Percentiles rank a stretch among this genome's conserved stretches.
phyloP scores from a whole-genome alignment of 345 rosid species.

The Adansonia digitata region DNA sequence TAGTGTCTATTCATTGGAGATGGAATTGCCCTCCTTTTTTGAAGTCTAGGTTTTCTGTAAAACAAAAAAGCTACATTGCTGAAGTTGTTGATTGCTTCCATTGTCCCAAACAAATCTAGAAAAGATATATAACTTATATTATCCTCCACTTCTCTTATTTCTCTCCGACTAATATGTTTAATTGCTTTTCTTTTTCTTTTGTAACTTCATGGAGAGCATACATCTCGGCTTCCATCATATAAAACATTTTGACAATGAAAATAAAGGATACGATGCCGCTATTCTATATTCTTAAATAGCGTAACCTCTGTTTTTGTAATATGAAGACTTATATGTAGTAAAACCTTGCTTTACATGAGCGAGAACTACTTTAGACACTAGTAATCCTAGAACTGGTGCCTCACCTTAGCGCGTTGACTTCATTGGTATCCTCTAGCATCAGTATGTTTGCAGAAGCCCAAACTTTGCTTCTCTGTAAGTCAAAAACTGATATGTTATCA shows the following conservation, averaged over 20 bases:
- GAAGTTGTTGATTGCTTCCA: neutral
- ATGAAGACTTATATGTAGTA: neutral
- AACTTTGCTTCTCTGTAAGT: neutral
- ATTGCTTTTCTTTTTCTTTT: neutral
- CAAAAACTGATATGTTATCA: neutral
- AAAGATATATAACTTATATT: neutral
- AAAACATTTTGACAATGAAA: neutral
- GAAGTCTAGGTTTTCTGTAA: neutral
- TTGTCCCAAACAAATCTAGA: neutral
- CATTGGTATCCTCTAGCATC: neutral
- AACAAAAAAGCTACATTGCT: neutral
- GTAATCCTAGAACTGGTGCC: too few relatives aligned
- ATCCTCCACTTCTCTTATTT: neutral
- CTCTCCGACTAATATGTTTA: neutral
- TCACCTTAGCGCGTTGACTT: neutral
- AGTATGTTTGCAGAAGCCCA: neutral
- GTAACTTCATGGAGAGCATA: neutral
- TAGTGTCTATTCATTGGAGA: neutral
- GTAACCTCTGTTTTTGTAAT: neutral
- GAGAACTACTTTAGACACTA: constrained; percentile 40
- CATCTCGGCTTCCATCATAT: neutral
- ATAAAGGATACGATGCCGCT: neutral
- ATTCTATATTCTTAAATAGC: neutral
- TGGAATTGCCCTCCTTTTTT: neutral
- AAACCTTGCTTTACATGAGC: neutral